These are phyloP conservation scores for Ustilago xerochloae DNA, from an alignment of 1,284 basidiomycete species.

Conservation along the genomic window DNA sequence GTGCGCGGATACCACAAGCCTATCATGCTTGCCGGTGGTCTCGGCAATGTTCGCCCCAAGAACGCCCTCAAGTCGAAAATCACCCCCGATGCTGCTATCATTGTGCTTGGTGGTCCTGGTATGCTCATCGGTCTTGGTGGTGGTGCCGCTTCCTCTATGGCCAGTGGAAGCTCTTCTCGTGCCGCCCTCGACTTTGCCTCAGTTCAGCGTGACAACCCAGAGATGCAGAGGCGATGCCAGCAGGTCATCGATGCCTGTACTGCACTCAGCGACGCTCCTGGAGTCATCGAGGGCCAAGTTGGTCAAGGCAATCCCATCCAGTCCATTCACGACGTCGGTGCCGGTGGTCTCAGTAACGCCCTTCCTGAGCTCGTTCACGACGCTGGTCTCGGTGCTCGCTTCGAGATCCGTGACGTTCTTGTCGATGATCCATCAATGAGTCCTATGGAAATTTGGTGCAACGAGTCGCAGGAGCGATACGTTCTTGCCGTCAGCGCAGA, in stretches of 20 bases:
- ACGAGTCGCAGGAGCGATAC: slow-evolving; percentile 98
- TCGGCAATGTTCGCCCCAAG: slow-evolving; percentile 81
- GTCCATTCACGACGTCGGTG: slow-evolving; percentile 97
- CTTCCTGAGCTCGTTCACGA: slow-evolving; percentile 97
- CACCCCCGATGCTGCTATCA: slow-evolving; percentile 70
- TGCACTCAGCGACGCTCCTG: slow-evolving; percentile 48
- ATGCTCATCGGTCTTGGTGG: slow-evolving; percentile 97
- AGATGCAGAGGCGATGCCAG: slow-evolving; percentile 97
- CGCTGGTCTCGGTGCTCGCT: slow-evolving; percentile 86
- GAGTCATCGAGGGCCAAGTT: slow-evolving; percentile 33
- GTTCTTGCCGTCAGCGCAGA: slow-evolving; percentile 75
- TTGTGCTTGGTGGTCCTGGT: slow-evolving; percentile 96
- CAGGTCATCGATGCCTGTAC: slow-evolving; percentile 87
- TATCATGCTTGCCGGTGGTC: slow-evolving; percentile 98
- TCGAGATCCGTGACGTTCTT: slow-evolving; percentile 92
- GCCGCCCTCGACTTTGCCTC: slow-evolving; percentile 96
- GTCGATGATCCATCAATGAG: slow-evolving; percentile 94
- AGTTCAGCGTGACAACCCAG: slow-evolving; percentile 96
- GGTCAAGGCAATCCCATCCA: slow-evolving; percentile 78
- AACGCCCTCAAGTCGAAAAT: slow-evolving; percentile 64
- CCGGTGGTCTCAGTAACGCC: slow-evolving; percentile 95
- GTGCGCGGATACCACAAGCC: slow-evolving; percentile 98
- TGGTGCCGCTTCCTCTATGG: slow-evolving; percentile 91
- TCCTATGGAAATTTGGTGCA: slow-evolving; percentile 99
- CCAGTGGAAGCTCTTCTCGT: slow-evolving; percentile 75